Percentiles rank a stretch among this genome's conserved stretches.
Evolutionary conservation across 73 alveolate genomes (phyloP).

Genomic region (Paramecium caudatum): DNA sequence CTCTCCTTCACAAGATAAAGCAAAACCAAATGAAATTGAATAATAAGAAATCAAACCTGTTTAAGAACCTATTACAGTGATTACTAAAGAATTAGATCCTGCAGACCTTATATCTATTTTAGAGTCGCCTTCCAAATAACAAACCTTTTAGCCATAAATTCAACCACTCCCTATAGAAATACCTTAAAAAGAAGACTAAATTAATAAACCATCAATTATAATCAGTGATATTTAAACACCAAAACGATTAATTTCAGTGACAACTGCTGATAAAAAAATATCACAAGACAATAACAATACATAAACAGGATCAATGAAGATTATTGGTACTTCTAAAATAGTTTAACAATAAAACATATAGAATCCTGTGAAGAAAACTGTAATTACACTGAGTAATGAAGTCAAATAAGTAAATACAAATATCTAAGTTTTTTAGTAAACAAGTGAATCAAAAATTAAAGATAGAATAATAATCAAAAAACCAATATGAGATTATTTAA

Average conservation of each 20-base stretch:
- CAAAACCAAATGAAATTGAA: not conserved
- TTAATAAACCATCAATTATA: not conserved
- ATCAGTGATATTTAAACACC: not conserved
- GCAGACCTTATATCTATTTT: constrained; percentile 4
- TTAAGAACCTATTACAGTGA: not conserved
- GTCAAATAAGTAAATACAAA: not conserved
- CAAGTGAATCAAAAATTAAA: not conserved
- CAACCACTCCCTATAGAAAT: not conserved
- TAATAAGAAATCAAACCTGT: too few species aligned
- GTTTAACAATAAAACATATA: not conserved
- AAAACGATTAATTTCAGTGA: not conserved
- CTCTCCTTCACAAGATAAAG: constrained; percentile 1
- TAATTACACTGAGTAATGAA: not conserved
- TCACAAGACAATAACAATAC: not conserved
- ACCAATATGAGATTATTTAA: too few species aligned
- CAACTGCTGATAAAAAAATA: not conserved
- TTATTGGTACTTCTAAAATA: not conserved
- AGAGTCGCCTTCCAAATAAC: not conserved
- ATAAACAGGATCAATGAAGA: constrained; percentile 19
- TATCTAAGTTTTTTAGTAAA: not conserved
- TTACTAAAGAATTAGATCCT: not conserved
- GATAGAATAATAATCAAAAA: constrained; percentile 38
- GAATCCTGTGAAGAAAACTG: not conserved
- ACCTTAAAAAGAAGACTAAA: not conserved
- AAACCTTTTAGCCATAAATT: not conserved